Conservation (phyloP, 2,329 filamentous ascomycete species). For the Fusarium staphyleae region DNA sequence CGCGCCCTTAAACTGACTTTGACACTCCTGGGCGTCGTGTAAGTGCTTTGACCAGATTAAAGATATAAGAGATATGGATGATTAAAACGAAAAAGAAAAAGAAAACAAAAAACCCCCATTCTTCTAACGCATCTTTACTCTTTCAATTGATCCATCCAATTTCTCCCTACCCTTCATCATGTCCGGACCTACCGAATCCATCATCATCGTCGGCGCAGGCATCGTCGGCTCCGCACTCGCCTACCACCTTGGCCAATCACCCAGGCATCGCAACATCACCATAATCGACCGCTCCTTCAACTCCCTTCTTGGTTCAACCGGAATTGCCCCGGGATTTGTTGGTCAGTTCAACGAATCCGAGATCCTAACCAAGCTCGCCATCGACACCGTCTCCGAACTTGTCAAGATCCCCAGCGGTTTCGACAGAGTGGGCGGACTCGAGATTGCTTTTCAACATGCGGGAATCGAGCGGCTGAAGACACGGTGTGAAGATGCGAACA, state of each 20-base stretch:
- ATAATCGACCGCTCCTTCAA: slow-evolving; percentile 31
- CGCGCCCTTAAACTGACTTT: no score
- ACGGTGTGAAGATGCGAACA: slow-evolving; percentile 11
- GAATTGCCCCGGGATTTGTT: slow-evolving; percentile 32
- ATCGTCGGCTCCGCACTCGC: slow-evolving; percentile 32
- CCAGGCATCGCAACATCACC: slow-evolving; percentile 17
- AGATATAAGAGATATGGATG: no score
- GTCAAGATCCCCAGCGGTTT: slow-evolving; percentile 33
- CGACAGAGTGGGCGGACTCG: slow-evolving; percentile 29
- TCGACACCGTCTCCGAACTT: slow-evolving; percentile 34
- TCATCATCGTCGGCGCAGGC: slow-evolving; percentile 30
- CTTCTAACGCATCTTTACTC: no score
- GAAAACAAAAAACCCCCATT: no score
- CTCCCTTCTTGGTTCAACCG: slow-evolving; percentile 27
- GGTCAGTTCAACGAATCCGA: slow-evolving; percentile 38
- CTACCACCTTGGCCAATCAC: slow-evolving; percentile 14
- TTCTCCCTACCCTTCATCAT: neutral
- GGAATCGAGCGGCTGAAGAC: slow-evolving; percentile 16
- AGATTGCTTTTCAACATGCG: slow-evolving; percentile 24
- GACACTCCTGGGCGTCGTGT: no score
- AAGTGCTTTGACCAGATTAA: no score
- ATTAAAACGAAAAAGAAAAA: neutral
- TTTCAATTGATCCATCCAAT: no score
- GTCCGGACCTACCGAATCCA: slow-evolving; percentile 15
- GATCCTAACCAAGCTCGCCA: slow-evolving; percentile 31